Evolutionary conservation across 805 yeast species (phyloP), one percentile per base, ranked within the genome.

Genomic region (Yarrowia divulgata): DNA sequence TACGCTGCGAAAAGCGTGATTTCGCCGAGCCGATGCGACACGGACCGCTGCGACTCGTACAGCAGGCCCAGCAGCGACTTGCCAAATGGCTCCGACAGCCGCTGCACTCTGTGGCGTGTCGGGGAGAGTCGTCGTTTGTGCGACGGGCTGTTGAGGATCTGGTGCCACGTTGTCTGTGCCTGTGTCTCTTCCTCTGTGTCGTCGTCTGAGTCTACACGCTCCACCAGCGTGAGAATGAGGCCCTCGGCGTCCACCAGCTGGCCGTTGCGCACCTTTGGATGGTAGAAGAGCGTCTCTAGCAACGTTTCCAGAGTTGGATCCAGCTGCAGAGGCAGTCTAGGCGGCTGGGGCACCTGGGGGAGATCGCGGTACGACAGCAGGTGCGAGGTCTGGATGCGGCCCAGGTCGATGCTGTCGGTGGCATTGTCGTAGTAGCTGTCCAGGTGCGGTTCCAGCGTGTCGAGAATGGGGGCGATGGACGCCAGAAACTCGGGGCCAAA

Each of bases 181-280:
- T 35, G 18, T 1, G 35, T 45, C 16, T 32, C 14, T 23, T 35
- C 37, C 16, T 19, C 34, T 14, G 18, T n/a, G 55, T 14, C 68
- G 62, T 1, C 63, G 69, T 77, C 8, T 83, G 48, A 0, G 83
- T 76, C 14, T 81, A 77, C 35, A 19, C 60, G 67, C 76, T 77
- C 8, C 83, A 69, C 68, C 48, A 48, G 40, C 34, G 57, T 48
- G 23, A 63, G 40, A 63, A 68, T 48, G 35, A 68, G n/a, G 16
- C 69, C 55, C 32, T 50, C 69, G 18, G 52, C 40, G 42, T 42
- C 67, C 49, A 48, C 68, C 16, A 50, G 66, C 42, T 19, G n/a
- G 40, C 35, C 43, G 35, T 63, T 52, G 69, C 67, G 50, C 35
- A 66, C 48, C 39, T 37, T 50, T 3, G 68, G 68, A 18, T 63